phyloP scores from a whole-genome alignment of 1,284 basidiomycete genomes.

The Rhodotorula sp. region DNA sequence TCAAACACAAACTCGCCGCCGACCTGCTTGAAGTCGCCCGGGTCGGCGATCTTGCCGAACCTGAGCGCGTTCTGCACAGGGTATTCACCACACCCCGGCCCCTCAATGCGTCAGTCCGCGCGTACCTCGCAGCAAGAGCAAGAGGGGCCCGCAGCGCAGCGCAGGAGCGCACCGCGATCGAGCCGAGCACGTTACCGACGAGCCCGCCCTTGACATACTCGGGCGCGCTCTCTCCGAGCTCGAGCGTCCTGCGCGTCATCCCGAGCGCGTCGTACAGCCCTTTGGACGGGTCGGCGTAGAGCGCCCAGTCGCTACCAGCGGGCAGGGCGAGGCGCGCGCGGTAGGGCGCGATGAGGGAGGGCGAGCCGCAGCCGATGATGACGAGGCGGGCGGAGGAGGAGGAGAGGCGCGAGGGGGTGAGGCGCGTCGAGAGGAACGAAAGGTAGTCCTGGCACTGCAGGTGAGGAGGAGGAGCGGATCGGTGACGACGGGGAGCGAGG shows the following conservation, averaged over 20 bases:
- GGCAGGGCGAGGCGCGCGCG: conserved; percentile 45
- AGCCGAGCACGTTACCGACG: conserved; percentile 6
- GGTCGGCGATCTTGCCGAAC: conserved; percentile 14
- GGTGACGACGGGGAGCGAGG: conserved; percentile 53
- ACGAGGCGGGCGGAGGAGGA: no score
- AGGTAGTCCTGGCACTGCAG: conserved; percentile 58
- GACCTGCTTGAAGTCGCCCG: conserved; percentile 41
- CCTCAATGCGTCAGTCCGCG: neutral
- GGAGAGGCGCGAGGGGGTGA: no score
- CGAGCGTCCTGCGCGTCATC: conserved; percentile 38
- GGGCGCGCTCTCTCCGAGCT: conserved; percentile 20
- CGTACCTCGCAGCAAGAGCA: no score
- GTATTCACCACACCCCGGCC: no score
- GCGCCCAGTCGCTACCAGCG: conserved; percentile 41
- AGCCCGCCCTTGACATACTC: conserved; percentile 26
- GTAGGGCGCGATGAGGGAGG: conserved; percentile 61
- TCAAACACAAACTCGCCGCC: conserved; percentile 46
- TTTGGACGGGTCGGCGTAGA: conserved; percentile 64
- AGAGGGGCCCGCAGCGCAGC: neutral
- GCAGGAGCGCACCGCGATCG: conserved; percentile 13
- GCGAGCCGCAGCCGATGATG: conserved; percentile 66
- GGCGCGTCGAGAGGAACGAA: conserved; percentile 53
- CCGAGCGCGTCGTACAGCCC: conserved; percentile 44
- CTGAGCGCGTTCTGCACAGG: conserved; percentile 23
- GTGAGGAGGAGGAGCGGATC: no score